phyloP scores from a whole-genome alignment of 2,329 filamentous ascomycete genomes.

The Hypoxylon sp. region DNA sequence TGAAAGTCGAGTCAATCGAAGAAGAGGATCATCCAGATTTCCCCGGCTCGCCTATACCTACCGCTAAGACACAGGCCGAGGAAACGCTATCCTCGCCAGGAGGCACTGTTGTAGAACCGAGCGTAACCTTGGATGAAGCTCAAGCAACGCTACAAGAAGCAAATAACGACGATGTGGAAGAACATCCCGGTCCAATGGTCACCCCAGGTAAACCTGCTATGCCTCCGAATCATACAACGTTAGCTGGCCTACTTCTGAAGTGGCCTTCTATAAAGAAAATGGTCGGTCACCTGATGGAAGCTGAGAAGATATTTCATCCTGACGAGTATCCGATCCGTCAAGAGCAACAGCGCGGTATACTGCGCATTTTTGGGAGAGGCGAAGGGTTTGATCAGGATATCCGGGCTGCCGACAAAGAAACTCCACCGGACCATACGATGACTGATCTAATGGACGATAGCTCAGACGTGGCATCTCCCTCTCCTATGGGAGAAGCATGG shows the following conservation, averaged over 20 bases:
- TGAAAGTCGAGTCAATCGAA: slow-evolving; percentile 55
- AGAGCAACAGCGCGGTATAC: slow-evolving; percentile 80
- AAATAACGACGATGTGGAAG: slow-evolving; percentile 65
- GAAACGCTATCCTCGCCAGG: slow-evolving; percentile 52
- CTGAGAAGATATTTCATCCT: slow-evolving; percentile 68
- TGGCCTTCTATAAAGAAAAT: slow-evolving; percentile 79
- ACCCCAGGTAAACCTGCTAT: slow-evolving; percentile 77
- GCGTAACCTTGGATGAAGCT: slow-evolving; percentile 52
- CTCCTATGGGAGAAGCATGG: slow-evolving; percentile 69
- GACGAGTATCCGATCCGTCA: slow-evolving; percentile 82
- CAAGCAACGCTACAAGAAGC: slow-evolving; percentile 55
- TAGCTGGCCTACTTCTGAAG: slow-evolving; percentile 84
- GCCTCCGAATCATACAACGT: slow-evolving; percentile 88
- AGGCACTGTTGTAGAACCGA: slow-evolving; percentile 49
- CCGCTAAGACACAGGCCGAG: slow-evolving; percentile 43
- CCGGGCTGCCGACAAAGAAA: slow-evolving; percentile 64
- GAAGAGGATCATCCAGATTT: slow-evolving; percentile 52
- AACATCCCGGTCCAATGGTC: slow-evolving; percentile 67
- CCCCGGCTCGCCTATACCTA: slow-evolving; percentile 44
- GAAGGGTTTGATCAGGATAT: slow-evolving; percentile 74
- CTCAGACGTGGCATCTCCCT: slow-evolving; percentile 68
- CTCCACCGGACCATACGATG: slow-evolving; percentile 56
- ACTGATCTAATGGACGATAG: slow-evolving; percentile 60
- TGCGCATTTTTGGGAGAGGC: slow-evolving; percentile 83
- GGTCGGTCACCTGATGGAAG: slow-evolving; percentile 66